phyloP scores from a whole-genome alignment of 2,329 filamentous ascomycete genomes.

The Xylariaceae sp. region DNA sequence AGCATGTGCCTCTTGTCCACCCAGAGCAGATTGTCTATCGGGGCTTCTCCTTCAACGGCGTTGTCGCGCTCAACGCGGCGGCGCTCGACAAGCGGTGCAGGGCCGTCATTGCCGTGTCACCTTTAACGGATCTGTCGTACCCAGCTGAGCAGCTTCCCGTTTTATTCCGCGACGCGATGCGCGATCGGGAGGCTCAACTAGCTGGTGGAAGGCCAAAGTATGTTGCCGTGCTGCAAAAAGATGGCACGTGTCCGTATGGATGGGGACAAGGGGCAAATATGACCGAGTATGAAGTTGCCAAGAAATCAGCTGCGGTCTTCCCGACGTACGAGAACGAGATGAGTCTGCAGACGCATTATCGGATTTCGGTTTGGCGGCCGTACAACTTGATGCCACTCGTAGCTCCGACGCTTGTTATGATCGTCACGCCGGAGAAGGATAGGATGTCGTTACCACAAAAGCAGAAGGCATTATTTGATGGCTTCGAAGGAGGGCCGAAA shows the following conservation, averaged over 20 bases:
- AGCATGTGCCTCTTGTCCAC: background rate
- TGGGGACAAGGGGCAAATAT: background rate
- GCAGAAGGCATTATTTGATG: conserved; percentile 22
- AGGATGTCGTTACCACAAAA: conserved; percentile 19
- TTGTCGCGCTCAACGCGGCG: conserved; percentile 11
- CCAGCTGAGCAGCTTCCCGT: conserved; percentile 11
- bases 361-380: conserved; percentile 24
- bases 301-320: background rate
- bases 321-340: background rate
- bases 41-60: conserved; percentile 24
- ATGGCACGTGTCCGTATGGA: background rate
- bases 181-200: conserved; percentile 12
- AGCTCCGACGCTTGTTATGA: conserved; percentile 20
- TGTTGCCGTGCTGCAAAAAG: background rate
- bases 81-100: conserved; percentile 19
- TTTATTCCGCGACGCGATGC: conserved; percentile 18
- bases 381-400: conserved; percentile 20
- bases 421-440: conserved; percentile 28
- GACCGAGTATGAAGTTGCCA: background rate
- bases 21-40: conserved; percentile 8
- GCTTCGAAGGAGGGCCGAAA: background rate
- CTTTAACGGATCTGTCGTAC: conserved; percentile 1
- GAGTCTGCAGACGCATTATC: conserved; percentile 15
- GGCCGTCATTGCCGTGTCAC: background rate
- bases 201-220: conserved; percentile 3